Percentiles rank a stretch among this genome's conserved stretches.
Conservation (phyloP, 371 early-diverging fungal species). For the Mucor sp. region DNA sequence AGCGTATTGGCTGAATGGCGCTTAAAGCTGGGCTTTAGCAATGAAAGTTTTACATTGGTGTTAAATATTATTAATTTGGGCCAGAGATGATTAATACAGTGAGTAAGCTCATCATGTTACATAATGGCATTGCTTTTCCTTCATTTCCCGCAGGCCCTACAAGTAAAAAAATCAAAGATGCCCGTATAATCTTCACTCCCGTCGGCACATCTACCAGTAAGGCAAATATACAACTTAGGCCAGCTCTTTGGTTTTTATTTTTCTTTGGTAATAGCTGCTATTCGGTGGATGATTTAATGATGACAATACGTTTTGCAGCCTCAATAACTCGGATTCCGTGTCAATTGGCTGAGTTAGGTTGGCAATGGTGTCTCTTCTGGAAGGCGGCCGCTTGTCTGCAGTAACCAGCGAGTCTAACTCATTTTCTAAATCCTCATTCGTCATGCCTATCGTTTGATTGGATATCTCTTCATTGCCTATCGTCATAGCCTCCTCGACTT, state of each 20-base stretch:
- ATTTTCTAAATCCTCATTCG: constrained; percentile 10
- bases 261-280: not conserved
- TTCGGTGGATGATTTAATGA: not conserved
- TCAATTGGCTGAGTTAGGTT: constrained; percentile 13
- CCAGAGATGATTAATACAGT: too few species aligned
- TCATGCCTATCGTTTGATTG: not conserved
- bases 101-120: too few species aligned
- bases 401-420: not conserved
- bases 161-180: too few species aligned
- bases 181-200: too few species aligned
- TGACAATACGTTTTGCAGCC: constrained; percentile 13
- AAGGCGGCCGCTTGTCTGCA: not conserved
- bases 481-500: constrained; percentile 53
- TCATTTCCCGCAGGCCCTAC: too few species aligned
- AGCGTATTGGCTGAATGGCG: not conserved
- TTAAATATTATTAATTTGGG: not conserved
- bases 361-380: not conserved
- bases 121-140: too few species aligned
- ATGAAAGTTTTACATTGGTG: not conserved
- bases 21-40: not conserved
- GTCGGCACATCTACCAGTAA: too few species aligned
- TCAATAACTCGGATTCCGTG: constrained; percentile 17
- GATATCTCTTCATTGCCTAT: not conserved
- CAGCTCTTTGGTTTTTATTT: not conserved
- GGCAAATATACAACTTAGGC: not conserved